Base-by-base conservation (phyloP, 495 filamentous ascomycete genomes). In the Hypoxylon subgilvum region DNA sequence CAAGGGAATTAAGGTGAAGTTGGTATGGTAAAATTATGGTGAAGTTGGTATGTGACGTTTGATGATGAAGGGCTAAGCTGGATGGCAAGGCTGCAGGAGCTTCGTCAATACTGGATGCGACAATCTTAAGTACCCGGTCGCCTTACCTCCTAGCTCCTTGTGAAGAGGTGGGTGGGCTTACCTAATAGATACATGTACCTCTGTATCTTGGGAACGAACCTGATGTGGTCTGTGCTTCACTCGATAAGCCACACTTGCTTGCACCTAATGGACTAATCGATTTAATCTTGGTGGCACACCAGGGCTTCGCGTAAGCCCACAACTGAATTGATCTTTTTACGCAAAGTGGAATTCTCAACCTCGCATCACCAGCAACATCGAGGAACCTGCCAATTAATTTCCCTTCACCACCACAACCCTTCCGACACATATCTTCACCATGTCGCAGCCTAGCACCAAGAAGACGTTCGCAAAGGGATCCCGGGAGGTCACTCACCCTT, bases 391-490 rank as follows among this genome's bases (percentile, higher is more conserved):
- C 61, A 58, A 69, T 59, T 66, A 58, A 69, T 59, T 66, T 62
- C 58, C 62, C 52, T 52, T 65, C 69, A 69, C 75, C 72, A 73
- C 69, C 68, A 68, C 68, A 72, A 69, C 53, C 54, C 49, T 36
- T 52, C 61, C 74, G 62, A 67, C 64, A 63, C n/a, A n/a, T n/a
- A 68, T 65, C 71, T 70, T 73, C 79, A 82, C 72, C 54, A 90
- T 89, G 86, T 88, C 87, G 84, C 82, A 81, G 68, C 74, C 80
- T 66, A 75, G 68, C 68, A 79, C 86, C 80, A 90, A 89, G 79
- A 96, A 96, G 89, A 90, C 86, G 82, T 96, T 96, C 85, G 92
- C 90, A 82, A 96, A 96, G 86, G 89, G 90, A 80, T 89, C 91
- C 80, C 87, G 94, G 81, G 82, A 86, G 76, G 84, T 98, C 74